Evolutionary conservation across 139 green algal genomes (phyloP).

Genomic region (Yamagishiella unicocca): DNA sequence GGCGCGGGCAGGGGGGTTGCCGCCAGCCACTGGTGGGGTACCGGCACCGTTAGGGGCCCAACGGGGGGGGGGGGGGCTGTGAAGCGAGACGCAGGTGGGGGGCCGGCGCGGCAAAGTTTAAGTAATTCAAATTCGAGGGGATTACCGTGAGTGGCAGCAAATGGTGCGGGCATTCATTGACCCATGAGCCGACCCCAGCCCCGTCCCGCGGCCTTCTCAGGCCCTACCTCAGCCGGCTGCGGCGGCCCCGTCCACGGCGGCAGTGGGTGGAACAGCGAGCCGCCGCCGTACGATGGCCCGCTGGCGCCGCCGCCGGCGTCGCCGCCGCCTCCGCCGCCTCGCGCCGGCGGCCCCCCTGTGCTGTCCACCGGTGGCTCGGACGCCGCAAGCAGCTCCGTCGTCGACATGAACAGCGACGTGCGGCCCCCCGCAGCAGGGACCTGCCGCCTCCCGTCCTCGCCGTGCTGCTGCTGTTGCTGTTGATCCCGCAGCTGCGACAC

Average conservation of each 20-base stretch:
- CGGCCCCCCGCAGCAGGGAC: background rate
- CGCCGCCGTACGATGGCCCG: no score
- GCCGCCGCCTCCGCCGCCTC: background rate
- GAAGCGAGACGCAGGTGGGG: no score
- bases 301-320: background rate
- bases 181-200: no score
- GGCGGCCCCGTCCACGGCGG: background rate
- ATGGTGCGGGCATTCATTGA: no score
- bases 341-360: background rate
- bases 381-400: background rate
- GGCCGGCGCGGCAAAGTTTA: no score
- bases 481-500: background rate
- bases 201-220: no score
- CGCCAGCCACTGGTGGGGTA: no score
- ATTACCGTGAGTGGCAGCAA: no score
- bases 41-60: background rate
- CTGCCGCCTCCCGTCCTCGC: background rate
- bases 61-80: background rate
- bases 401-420: background rate
- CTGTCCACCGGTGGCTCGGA: background rate
- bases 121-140: no score
- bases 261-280: background rate
- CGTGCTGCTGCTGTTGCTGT: conserved; percentile 1
- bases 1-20: no score
- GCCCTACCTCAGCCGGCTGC: background rate